Evolutionary conservation across 2,329 filamentous ascomycete genomes (phyloP), one percentile per base, ranked within the genome.

Genomic region (Alternaria hordeiaustralica): DNA sequence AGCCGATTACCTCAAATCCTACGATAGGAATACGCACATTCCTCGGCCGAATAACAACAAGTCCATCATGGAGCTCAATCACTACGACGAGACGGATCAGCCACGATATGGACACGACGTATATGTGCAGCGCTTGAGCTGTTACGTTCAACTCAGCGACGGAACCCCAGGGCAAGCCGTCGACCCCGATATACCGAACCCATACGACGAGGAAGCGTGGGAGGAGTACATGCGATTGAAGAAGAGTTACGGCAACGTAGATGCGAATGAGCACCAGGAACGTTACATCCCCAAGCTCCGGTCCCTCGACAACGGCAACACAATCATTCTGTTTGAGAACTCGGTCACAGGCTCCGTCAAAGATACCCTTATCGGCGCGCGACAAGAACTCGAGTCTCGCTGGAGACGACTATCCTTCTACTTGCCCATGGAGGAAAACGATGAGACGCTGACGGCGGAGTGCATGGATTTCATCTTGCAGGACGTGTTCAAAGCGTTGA

Each of bases 341-440:
- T 84, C 84, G 0, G 81, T 84, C 26, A 83, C 82, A 2, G 78
- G 80, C 18, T 79, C 78, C 11, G 81, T 84, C 25, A 79, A 83
- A 41, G 83, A 87, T 65, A 87, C 84, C 1, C 65, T 87, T 10
- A 82, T 87, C 20, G 77, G 82, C 3, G 84, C 85, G 4, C 79
- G 85, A 13, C 80, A 84, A 47, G 82, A 85, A 60, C 81, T 84
- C 51, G 85, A 87, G 70, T 79, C 79, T n/a, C 79, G 82, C n/a
- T 87, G 85, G 85, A 80, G 84, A 9, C 77, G 85, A 6, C 72
- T 87, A 6, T 83, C 84, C 0, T 86, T 86, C 65, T 85, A 84
- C 61, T 76, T 86, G 0, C 80, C 80, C 30, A 81, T 83, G 53
- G 81, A 84, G 13, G 77, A 78, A 1, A 79, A 79, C 47, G 82